Conservation (phyloP, 768 basidiomycete species). For the Suillus ampliporus region DNA sequence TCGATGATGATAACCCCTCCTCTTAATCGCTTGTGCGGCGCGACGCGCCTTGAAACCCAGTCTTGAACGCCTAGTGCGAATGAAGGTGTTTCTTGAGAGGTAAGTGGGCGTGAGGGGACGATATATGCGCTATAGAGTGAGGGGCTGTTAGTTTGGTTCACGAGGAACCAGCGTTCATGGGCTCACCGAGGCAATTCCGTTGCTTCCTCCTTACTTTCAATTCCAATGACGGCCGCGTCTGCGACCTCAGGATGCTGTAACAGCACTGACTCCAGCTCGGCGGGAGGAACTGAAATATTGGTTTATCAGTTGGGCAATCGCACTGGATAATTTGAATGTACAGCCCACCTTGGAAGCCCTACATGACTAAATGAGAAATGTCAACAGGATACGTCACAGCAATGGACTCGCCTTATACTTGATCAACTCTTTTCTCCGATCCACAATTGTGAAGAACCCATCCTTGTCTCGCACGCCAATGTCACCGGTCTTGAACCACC, state of each 20-base stretch:
- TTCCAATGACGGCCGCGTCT: slow-evolving; percentile 83
- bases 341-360: slow-evolving; percentile 77
- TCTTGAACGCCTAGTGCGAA: slow-evolving; percentile 59
- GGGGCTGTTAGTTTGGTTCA: neutral
- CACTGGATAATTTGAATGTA: neutral
- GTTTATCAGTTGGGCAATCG: slow-evolving; percentile 2
- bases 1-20: slow-evolving; percentile 72
- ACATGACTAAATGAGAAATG: slow-evolving; percentile 5
- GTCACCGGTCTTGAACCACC: slow-evolving; percentile 93
- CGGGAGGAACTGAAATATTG: slow-evolving; percentile 69
- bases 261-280: slow-evolving; percentile 81
- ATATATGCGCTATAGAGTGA: slow-evolving; percentile 59
- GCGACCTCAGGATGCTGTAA: slow-evolving; percentile 76
- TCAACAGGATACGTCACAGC: neutral
- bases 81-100: slow-evolving; percentile 17
- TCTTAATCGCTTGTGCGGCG: slow-evolving; percentile 77
- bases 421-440: slow-evolving; percentile 76
- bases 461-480: slow-evolving; percentile 69
- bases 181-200: slow-evolving; percentile 81
- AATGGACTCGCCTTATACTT: slow-evolving; percentile 62
- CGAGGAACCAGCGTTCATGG: neutral
- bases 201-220: slow-evolving; percentile 66
- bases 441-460: slow-evolving; percentile 78
- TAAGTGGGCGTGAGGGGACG: slow-evolving; percentile 33
- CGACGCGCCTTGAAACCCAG: slow-evolving; percentile 76